phyloP scores from a whole-genome alignment of 2,329 filamentous ascomycete genomes.

The Lasiodiplodia sp. region DNA sequence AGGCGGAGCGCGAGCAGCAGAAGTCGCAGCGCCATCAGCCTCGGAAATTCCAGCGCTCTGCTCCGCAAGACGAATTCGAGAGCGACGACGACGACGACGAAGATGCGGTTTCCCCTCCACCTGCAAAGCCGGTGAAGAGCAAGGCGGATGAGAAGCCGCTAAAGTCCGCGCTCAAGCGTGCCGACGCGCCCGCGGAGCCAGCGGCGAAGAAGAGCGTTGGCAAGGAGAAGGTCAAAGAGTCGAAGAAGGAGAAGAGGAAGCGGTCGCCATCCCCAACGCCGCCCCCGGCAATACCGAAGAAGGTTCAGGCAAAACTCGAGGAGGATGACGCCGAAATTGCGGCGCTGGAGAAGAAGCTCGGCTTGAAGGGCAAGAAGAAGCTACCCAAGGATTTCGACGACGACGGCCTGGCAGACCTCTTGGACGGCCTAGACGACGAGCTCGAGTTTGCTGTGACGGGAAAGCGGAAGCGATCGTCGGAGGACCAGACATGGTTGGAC shows the following conservation, averaged over 20 bases:
- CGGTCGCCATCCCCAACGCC: constrained; percentile 22
- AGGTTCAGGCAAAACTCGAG: constrained; percentile 67
- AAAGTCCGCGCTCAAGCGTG: constrained; percentile 47
- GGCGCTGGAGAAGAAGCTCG: constrained; percentile 84
- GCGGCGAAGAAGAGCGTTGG: not conserved
- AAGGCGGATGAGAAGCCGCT: constrained; percentile 38
- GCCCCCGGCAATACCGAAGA: constrained; percentile 41
- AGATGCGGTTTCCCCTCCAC: constrained; percentile 32
- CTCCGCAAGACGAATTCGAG: constrained; percentile 10
- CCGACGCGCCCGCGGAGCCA: constrained; percentile 31
- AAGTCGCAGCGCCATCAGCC: constrained; percentile 53
- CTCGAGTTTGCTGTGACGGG: constrained; percentile 50
- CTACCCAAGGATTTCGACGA: constrained; percentile 77
- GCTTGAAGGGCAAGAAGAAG: constrained; percentile 78
- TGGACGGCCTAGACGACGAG: constrained; percentile 70
- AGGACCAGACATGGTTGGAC: constrained; percentile 67
- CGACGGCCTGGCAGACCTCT: constrained; percentile 81
- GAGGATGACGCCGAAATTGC: constrained; percentile 90
- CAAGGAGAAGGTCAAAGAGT: constrained; percentile 34
- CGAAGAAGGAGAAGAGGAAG: constrained; percentile 36
- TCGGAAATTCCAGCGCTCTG: not conserved
- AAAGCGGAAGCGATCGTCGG: constrained; percentile 62
- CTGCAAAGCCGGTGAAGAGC: constrained; percentile 34
- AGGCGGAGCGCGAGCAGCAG: constrained; percentile 69
- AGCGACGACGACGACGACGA: constrained; percentile 38